Evolutionary conservation across 2,329 filamentous ascomycete genomes (phyloP).

Genomic region (Fusarium liriodendri): DNA sequence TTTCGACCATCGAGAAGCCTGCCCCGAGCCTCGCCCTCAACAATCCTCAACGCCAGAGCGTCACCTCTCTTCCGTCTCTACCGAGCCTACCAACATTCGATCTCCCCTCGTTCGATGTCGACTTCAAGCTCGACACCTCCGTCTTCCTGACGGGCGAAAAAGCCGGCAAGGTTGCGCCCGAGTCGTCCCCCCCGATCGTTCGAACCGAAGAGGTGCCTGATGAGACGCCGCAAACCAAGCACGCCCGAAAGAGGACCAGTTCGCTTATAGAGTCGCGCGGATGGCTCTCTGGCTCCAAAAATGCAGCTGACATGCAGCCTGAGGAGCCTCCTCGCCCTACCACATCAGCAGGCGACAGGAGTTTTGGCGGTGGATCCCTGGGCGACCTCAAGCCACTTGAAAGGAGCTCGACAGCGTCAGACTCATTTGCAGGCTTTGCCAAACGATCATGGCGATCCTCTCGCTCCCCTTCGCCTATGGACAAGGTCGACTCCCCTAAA

Average conservation of each 20-base stretch:
- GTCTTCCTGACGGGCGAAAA: slow-evolving; percentile 51
- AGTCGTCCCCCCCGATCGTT: slow-evolving; percentile 29
- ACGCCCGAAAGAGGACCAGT: slow-evolving; percentile 53
- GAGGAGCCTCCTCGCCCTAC: slow-evolving; percentile 42
- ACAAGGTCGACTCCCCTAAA: slow-evolving; percentile 40
- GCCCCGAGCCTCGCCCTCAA: slow-evolving; percentile 34
- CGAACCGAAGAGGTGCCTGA: slow-evolving; percentile 37
- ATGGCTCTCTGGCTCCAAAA: slow-evolving; percentile 63
- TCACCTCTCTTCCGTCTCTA: slow-evolving; percentile 27
- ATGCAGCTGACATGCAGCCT: slow-evolving; percentile 44
- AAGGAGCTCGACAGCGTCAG: slow-evolving; percentile 53
- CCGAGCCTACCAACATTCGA: slow-evolving; percentile 57
- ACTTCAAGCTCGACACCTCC: slow-evolving; percentile 60
- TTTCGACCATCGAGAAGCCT: slow-evolving; percentile 43
- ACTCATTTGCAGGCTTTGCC: slow-evolving; percentile 63
- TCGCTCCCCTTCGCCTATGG: slow-evolving; percentile 60
- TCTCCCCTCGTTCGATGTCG: slow-evolving; percentile 64
- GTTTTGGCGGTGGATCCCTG: slow-evolving; percentile 28
- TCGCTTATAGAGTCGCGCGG: slow-evolving; percentile 62
- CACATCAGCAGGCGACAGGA: slow-evolving; percentile 41
- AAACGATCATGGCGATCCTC: slow-evolving; percentile 65
- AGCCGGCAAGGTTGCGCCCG: slow-evolving; percentile 23
- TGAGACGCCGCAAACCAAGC: slow-evolving; percentile 30
- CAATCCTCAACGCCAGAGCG: slow-evolving; percentile 32
- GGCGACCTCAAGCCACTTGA: slow-evolving; percentile 47